Evolutionary conservation across 805 yeast species (phyloP), one percentile per base, ranked within the genome.

Genomic region (Kodamaea restingae): DNA sequence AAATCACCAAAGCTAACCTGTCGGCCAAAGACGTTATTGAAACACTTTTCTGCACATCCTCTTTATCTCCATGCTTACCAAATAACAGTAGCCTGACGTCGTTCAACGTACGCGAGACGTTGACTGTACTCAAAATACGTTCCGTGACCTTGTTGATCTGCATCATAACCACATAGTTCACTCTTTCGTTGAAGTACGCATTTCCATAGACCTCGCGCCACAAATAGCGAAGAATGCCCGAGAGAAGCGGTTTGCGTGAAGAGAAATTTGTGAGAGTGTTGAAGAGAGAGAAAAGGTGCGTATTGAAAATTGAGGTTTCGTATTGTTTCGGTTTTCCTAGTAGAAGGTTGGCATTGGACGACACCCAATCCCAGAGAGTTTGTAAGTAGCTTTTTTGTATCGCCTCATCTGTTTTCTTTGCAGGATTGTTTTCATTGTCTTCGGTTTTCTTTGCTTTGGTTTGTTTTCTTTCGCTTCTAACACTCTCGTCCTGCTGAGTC

Each of bases 221-320:
- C 8, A 39, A 11, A n/a, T 29, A 39, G 17, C 24, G 38, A 2
- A 54, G 18, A 4, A 47, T 11, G 2, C 47, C 43, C 10, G 42
- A 21, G 9, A 51, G 33, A 14, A 55, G 31, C 7, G 59, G 58
- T 30, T 51, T 52, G 18, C 51, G 33, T 20, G 29, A 21, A 18
- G 51, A 46, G 28, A 57, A 41, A 18, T 39, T 35, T 7, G 52
- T 48, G 18, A 55, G 10, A 1, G 53, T 44, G 34, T 55, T 50
- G 8, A 54, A 4, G 8, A 57, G 43, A 11, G 42, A 36, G 31
- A 55, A 38, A 7, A 56, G 39, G 4, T 56, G 49, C 8, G 55
- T 48, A 20, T 43, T 37, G 24, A 49, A 40, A 9, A 47, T 35
- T 17, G 40, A 30, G 7, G 35, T 18, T 28, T 30, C 34, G 25